phyloP scores from a whole-genome alignment of 257 asterid genomes.

The Gentiana dahurica region DNA sequence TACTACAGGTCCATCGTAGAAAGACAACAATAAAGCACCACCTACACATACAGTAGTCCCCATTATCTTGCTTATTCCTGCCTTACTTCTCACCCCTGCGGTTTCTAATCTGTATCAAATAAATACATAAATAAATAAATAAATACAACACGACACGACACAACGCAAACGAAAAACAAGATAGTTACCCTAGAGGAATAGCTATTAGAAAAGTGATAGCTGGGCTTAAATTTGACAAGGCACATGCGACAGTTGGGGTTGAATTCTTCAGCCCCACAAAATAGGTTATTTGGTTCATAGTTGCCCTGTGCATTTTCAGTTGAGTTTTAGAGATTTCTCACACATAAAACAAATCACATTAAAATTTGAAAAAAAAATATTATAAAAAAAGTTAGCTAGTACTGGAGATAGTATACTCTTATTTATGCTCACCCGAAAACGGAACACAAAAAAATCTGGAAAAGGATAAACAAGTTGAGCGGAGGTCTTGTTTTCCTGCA shows the following conservation, averaged over 20 bases:
- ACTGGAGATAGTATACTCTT: no score
- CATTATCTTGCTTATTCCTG: constrained; percentile 55
- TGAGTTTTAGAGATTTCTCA: not conserved
- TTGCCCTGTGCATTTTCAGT: constrained; percentile 50
- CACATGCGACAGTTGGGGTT: constrained; percentile 85
- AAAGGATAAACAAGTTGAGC: constrained; percentile 41
- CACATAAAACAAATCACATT: no score
- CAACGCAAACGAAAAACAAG: not conserved
- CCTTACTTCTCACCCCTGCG: constrained; percentile 43
- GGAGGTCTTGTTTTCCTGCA: constrained; percentile 69
- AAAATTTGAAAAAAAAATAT: no score
- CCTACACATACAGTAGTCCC: constrained; percentile 73
- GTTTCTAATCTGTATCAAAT: constrained; percentile 42
- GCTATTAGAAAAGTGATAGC: constrained; percentile 78
- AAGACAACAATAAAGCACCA: constrained; percentile 65
- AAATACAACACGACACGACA: no score
- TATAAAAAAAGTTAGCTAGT: no score
- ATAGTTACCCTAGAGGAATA: constrained; percentile 51
- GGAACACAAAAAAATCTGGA: constrained; percentile 70
- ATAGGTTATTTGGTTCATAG: constrained; percentile 74
- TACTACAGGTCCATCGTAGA: constrained; percentile 48
- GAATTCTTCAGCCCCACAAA: constrained; percentile 78
- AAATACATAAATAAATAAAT: not conserved
- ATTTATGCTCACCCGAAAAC: constrained; percentile 52
- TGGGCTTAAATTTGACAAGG: constrained; percentile 63